Percentiles rank a stretch among this genome's conserved stretches.
Evolutionary conservation across 345 rosid genomes (phyloP).

Genomic region (Nephelium lappaceum): DNA sequence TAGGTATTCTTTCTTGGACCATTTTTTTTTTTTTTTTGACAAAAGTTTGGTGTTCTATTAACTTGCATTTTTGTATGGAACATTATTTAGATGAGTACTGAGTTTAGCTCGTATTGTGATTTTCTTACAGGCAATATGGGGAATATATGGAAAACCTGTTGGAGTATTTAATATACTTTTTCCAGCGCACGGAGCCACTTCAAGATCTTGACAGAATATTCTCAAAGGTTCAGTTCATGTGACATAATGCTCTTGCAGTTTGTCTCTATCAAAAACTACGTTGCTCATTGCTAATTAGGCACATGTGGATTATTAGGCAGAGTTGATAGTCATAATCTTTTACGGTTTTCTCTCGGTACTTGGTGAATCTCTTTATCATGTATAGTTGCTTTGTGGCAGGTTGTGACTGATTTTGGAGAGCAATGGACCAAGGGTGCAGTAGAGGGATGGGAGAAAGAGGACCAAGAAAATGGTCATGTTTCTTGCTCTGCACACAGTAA

Average conservation of each 20-base stretch:
- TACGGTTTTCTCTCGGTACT: not conserved
- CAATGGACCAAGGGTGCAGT: slow-evolving; percentile 59
- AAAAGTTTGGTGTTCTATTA: slow-evolving; percentile 1
- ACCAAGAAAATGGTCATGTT: slow-evolving; percentile 60
- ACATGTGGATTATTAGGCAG: not conserved
- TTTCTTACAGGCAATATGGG: slow-evolving; percentile 66
- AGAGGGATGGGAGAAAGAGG: slow-evolving; percentile 64
- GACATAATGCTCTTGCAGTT: slow-evolving; percentile 8
- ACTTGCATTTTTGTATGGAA: slow-evolving; percentile 22
- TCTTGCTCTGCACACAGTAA: slow-evolving; percentile 43
- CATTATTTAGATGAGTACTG: not conserved
- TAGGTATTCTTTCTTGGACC: slow-evolving; percentile 41
- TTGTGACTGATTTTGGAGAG: slow-evolving; percentile 76
- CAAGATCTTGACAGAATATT: slow-evolving; percentile 89
- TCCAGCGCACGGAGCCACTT: slow-evolving; percentile 90
- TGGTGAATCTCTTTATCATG: not conserved
- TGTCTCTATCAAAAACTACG: not conserved
- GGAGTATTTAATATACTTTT: slow-evolving; percentile 73
- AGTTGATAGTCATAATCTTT: not conserved
- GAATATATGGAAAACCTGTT: slow-evolving; percentile 76
- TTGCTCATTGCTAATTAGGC: not conserved
- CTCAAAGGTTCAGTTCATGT: slow-evolving; percentile 54
- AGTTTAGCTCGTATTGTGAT: not conserved
- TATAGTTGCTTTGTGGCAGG: slow-evolving; percentile 43
- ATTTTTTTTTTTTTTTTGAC: slow-evolving; percentile 8